phyloP scores from a whole-genome alignment of 257 asterid species.

The Scutellaria galericulata region DNA sequence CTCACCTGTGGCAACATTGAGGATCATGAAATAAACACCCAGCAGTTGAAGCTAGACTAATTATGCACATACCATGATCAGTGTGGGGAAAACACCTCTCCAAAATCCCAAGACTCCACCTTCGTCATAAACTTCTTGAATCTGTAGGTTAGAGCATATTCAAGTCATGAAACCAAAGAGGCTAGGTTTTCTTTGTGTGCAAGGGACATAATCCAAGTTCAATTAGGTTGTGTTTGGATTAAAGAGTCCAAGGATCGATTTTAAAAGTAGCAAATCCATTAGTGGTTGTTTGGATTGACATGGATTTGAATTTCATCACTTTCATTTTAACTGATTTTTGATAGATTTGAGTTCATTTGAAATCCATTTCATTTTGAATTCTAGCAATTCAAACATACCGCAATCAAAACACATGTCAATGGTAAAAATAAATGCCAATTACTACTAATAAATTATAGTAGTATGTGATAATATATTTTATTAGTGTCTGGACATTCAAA shows the following conservation, averaged over 20 bases:
- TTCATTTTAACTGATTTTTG: too few relatives aligned
- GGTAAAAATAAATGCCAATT: conserved; percentile 10
- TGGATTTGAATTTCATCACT: too few relatives aligned
- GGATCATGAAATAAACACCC: conserved; percentile 43
- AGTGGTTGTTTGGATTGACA: too few relatives aligned
- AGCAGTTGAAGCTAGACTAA: conserved; percentile 31
- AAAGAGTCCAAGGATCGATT: too few relatives aligned
- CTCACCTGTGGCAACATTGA: conserved; percentile 68
- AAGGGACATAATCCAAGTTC: conserved; percentile 4
- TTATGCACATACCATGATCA: conserved; percentile 82
- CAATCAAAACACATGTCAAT: background rate
- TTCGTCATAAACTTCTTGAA: conserved; percentile 90
- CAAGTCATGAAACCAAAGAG: conserved; percentile 31
- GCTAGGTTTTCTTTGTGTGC: conserved; percentile 18
- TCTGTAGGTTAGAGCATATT: conserved; percentile 51
- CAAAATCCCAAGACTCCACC: conserved; percentile 90
- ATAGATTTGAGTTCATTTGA: too few relatives aligned
- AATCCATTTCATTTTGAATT: too few relatives aligned
- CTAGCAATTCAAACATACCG: too few relatives aligned
- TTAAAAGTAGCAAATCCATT: too few relatives aligned
- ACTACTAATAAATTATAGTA: background rate
- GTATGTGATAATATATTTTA: background rate
- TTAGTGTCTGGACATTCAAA: background rate
- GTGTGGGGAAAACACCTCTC: conserved; percentile 95
- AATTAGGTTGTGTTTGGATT: background rate